A percentile compares a stretch with the other conserved stretches of the same genome.
These are phyloP conservation scores for Podospora anserina DNA, from an alignment of 495 filamentous ascomycete species.

Conservation along the genomic window DNA sequence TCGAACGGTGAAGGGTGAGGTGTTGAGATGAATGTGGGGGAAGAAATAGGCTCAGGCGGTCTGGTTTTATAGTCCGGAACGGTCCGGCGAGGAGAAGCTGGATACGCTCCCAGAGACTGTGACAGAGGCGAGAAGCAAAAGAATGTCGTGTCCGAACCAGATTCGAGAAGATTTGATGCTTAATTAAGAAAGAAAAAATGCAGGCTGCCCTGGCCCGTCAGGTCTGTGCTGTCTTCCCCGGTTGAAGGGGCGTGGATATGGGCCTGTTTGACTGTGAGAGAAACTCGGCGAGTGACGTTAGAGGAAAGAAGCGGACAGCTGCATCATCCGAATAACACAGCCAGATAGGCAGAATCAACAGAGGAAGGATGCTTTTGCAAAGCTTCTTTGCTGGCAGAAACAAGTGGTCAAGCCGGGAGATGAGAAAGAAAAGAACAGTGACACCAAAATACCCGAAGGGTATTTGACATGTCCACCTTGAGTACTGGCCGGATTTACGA, in stretches of 20 bases:
- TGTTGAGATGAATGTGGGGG: neutral
- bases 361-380: neutral
- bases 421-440: neutral
- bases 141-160: slow-evolving; percentile 45
- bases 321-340: slow-evolving; percentile 36
- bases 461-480: neutral
- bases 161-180: slow-evolving; percentile 36
- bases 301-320: slow-evolving; percentile 40
- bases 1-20: neutral
- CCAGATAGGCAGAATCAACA: slow-evolving; percentile 11
- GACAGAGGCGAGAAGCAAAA: slow-evolving; percentile 17
- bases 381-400: neutral
- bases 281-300: slow-evolving; percentile 35
- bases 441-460: neutral
- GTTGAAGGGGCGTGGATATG: neutral
- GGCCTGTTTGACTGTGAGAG: slow-evolving; percentile 1
- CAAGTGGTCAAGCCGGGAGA: neutral
- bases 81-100: neutral
- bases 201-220: slow-evolving; percentile 8
- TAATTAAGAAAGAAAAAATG: slow-evolving; percentile 21
- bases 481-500: neutral
- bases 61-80: slow-evolving; percentile 17
- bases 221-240: slow-evolving; percentile 16
- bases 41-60: slow-evolving; percentile 1
- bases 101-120: neutral